Evolutionary conservation across 768 basidiomycete species (phyloP).

Genomic region (Hygrophorus russula): DNA sequence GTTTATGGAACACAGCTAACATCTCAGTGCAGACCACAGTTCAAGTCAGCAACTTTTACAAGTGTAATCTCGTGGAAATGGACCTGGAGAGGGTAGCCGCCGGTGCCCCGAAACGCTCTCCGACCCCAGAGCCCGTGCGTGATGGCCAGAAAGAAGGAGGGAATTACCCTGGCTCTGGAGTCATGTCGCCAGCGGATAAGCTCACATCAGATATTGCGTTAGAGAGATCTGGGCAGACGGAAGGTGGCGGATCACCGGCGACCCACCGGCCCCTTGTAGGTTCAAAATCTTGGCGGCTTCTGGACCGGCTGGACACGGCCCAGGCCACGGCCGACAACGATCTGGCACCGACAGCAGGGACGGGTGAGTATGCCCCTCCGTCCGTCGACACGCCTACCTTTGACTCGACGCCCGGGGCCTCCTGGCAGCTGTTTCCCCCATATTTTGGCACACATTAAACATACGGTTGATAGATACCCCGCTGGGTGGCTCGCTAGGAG

Average conservation of each 20-base stretch:
- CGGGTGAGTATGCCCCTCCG: too few relatives aligned
- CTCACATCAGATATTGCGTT: background rate
- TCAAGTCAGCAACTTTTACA: conserved; percentile 46
- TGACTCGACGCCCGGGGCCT: too few relatives aligned
- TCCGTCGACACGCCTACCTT: too few relatives aligned
- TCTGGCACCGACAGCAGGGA: too few relatives aligned
- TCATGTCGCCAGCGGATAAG: conserved; percentile 9
- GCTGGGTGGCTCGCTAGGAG: too few relatives aligned
- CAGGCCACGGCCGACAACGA: too few relatives aligned
- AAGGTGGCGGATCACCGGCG: background rate
- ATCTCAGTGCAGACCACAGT: conserved; percentile 34
- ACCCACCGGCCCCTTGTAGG: too few relatives aligned
- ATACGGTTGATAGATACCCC: too few relatives aligned
- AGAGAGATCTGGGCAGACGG: background rate
- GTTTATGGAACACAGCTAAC: background rate
- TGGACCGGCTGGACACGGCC: too few relatives aligned
- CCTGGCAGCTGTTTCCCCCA: too few relatives aligned
- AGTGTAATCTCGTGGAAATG: conserved; percentile 27
- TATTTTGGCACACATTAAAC: too few relatives aligned
- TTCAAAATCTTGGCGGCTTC: too few relatives aligned
- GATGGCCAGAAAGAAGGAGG: conserved; percentile 13
- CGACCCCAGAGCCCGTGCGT: conserved; percentile 16
- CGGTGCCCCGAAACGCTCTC: conserved; percentile 30
- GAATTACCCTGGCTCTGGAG: conserved; percentile 12
- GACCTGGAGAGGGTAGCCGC: conserved; percentile 30